Evolutionary conservation across 2,329 filamentous ascomycete species (phyloP).

Genomic region (Sclerotinia minor): DNA sequence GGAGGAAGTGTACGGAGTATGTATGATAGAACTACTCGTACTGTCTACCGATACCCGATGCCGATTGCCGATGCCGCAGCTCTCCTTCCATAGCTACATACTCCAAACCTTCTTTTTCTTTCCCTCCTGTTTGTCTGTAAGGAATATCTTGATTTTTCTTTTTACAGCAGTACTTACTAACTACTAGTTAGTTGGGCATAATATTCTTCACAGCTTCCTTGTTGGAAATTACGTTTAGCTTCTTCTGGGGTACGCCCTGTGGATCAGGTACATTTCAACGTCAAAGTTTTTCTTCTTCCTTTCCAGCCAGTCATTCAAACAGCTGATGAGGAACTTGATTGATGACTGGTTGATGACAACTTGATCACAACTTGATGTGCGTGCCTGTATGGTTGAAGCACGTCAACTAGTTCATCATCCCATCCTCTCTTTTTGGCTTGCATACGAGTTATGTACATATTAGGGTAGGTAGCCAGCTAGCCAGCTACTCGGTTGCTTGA

Average conservation of each 20-base stretch:
- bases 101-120: neutral
- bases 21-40: too few relatives aligned
- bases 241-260: constrained; percentile 24
- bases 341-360: constrained; percentile 7
- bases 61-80: too few relatives aligned
- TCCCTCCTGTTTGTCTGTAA: neutral
- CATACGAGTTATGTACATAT: too few relatives aligned
- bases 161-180: neutral
- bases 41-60: neutral
- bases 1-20: too few relatives aligned
- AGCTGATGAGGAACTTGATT: neutral
- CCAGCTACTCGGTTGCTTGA: neutral
- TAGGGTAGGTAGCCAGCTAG: neutral
- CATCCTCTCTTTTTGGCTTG: neutral
- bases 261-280: neutral
- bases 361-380: too few relatives aligned
- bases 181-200: neutral
- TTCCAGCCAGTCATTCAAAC: neutral
- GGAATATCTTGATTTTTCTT: neutral
- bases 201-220: constrained; percentile 3
- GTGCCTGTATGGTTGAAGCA: neutral
- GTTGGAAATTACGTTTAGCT: constrained; percentile 23
- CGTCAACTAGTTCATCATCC: neutral
- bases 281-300: constrained; percentile 14
- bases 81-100: neutral